Conservation (phyloP, 169 alveolate species). For the Fabrea salina region DNA sequence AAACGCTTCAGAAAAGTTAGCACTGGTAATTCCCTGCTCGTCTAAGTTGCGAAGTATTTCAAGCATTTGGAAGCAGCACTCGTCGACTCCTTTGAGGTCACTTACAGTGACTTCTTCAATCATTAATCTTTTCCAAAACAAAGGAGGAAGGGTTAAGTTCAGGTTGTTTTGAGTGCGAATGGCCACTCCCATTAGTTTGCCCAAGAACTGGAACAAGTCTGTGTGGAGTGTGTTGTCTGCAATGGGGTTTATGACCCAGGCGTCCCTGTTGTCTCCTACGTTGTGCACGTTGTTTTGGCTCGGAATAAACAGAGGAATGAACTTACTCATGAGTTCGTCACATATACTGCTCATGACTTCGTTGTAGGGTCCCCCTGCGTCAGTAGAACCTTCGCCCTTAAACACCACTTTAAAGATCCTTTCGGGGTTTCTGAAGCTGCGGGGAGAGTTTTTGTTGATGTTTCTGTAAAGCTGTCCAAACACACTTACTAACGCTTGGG, state of each 20-base stretch:
- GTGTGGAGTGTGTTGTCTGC: slow-evolving; percentile 58
- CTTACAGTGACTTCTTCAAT: slow-evolving; percentile 45
- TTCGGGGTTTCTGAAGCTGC: slow-evolving; percentile 6
- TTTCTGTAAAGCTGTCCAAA: slow-evolving; percentile 22
- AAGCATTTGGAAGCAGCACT: slow-evolving; percentile 61
- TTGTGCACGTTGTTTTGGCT: slow-evolving; percentile 76
- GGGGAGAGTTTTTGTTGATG: neutral
- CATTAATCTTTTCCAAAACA: slow-evolving; percentile 82
- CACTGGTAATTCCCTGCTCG: slow-evolving; percentile 2
- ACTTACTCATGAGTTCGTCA: slow-evolving; percentile 47
- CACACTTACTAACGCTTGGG: slow-evolving; percentile 11
- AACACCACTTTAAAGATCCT: slow-evolving; percentile 37
- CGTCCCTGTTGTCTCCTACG: slow-evolving; percentile 70
- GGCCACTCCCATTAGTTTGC: slow-evolving; percentile 83
- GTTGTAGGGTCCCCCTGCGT: slow-evolving; percentile 59
- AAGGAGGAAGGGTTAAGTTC: slow-evolving; percentile 73
- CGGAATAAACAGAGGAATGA: slow-evolving; percentile 57
- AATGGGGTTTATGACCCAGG: slow-evolving; percentile 66
- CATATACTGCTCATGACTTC: slow-evolving; percentile 50
- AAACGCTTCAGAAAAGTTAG: neutral
- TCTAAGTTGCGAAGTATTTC: slow-evolving; percentile 50
- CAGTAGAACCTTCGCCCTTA: slow-evolving; percentile 59
- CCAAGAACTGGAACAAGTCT: slow-evolving; percentile 72
- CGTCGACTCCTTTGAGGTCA: slow-evolving; percentile 81
- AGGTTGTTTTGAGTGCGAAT: slow-evolving; percentile 76